Conservation (phyloP, 2,329 filamentous ascomycete genomes). For the Thelonectria discophora region DNA sequence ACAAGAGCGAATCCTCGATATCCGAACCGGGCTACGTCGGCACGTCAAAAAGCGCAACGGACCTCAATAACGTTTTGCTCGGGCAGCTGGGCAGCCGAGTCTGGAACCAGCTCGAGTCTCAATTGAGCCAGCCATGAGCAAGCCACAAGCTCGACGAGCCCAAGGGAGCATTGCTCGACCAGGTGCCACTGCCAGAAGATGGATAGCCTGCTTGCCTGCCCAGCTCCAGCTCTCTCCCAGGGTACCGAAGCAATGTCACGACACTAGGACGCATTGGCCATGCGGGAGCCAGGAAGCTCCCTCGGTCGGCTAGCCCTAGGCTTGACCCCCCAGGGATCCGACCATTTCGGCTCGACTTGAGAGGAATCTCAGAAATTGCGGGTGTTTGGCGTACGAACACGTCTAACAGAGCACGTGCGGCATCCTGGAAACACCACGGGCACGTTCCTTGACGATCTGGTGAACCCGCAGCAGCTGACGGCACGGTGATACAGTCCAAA, state of each 20-base stretch:
- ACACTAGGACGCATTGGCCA: slow-evolving; percentile 32
- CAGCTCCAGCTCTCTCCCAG: too few relatives aligned
- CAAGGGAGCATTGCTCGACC: slow-evolving; percentile 24
- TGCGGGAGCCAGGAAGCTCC: slow-evolving; percentile 36
- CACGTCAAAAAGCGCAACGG: neutral
- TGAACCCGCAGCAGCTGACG: slow-evolving; percentile 28
- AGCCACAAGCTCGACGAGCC: too few relatives aligned
- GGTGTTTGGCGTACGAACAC: slow-evolving; percentile 12
- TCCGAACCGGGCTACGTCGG: neutral
- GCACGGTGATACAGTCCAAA: slow-evolving; percentile 5
- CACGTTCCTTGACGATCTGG: slow-evolving; percentile 25
- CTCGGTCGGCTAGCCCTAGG: slow-evolving; percentile 32
- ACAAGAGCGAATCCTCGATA: slow-evolving; percentile 1
- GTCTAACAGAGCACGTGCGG: neutral
- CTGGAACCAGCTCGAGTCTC: slow-evolving; percentile 29
- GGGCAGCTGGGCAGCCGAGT: slow-evolving; percentile 12
- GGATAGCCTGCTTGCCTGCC: too few relatives aligned
- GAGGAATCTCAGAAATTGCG: slow-evolving; percentile 20
- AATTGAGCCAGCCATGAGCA: slow-evolving; percentile 10
- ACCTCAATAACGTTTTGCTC: slow-evolving; percentile 5
- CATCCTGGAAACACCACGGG: slow-evolving; percentile 8
- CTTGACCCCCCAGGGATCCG: slow-evolving; percentile 25
- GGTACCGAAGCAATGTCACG: too few relatives aligned
- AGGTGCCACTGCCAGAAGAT: slow-evolving; percentile 13
- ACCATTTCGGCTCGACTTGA: slow-evolving; percentile 1